These are phyloP conservation scores for Aureobasidium leucospermi DNA, from an alignment of 2,329 filamentous ascomycete genomes.

Conservation along the genomic window DNA sequence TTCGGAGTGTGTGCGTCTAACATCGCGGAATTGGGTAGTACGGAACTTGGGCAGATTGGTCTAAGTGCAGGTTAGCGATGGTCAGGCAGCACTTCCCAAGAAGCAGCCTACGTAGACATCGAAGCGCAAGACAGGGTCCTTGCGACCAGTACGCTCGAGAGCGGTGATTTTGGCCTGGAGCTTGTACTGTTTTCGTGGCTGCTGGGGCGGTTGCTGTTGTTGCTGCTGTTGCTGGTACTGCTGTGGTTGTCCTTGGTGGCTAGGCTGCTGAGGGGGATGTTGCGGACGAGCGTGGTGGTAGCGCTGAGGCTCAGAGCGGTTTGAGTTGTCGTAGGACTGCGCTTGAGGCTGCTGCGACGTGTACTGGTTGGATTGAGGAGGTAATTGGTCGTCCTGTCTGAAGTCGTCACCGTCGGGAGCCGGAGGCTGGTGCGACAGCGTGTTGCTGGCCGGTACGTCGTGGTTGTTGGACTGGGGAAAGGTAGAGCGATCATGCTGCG, in stretches of 20 bases:
- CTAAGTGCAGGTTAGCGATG: slow-evolving; percentile 40
- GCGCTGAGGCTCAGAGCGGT: slow-evolving; percentile 10
- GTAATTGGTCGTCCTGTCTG: slow-evolving; percentile 12
- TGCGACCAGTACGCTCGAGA: slow-evolving; percentile 85
- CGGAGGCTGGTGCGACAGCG: slow-evolving; percentile 19
- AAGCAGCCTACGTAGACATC: slow-evolving; percentile 76
- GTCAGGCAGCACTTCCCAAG: background rate
- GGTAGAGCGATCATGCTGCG: slow-evolving; percentile 42
- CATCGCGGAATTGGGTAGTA: slow-evolving; percentile 96
- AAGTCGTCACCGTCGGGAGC: slow-evolving; percentile 12
- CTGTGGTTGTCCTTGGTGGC: slow-evolving; percentile 20
- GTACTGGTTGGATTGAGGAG: background rate
- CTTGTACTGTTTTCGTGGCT: slow-evolving; percentile 43
- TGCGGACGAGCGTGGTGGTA: slow-evolving; percentile 28
- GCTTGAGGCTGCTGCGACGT: background rate
- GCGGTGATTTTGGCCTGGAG: slow-evolving; percentile 93
- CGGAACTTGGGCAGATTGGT: slow-evolving; percentile 98
- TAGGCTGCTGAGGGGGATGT: slow-evolving; percentile 33
- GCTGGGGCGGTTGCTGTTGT: slow-evolving; percentile 27
- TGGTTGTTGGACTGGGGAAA: slow-evolving; percentile 40
- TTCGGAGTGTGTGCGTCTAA: slow-evolving; percentile 89
- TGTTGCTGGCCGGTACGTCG: slow-evolving; percentile 29
- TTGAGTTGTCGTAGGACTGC: background rate
- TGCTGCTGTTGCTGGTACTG: slow-evolving; percentile 30
- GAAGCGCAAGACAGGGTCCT: slow-evolving; percentile 89